Evolutionary conservation across 352 stramenopile genomes (phyloP).

Genomic region (Pythium aquatile): DNA sequence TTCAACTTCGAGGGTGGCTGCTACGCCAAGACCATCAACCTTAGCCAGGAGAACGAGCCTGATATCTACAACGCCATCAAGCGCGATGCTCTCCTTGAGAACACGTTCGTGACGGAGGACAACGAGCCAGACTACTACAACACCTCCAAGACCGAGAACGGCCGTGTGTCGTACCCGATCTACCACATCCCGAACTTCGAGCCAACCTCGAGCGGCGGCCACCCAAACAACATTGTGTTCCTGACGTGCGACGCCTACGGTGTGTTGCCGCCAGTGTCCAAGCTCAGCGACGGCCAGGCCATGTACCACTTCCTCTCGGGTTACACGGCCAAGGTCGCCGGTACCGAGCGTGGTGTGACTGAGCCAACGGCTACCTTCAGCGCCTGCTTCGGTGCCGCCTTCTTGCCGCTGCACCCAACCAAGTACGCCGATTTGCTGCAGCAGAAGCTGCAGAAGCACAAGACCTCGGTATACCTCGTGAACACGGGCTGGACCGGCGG

Average conservation of each 20-base stretch:
- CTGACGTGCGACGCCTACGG: conserved; percentile 96
- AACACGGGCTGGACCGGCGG: conserved; percentile 97
- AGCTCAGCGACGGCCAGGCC: conserved; percentile 88
- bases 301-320: conserved; percentile 92
- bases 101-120: conserved; percentile 42
- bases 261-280: conserved; percentile 93
- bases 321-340: conserved; percentile 60
- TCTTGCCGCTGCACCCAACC: conserved; percentile 54
- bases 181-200: conserved; percentile 59
- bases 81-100: conserved; percentile 51
- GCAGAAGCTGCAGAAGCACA: conserved; percentile 51
- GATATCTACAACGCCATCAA: conserved; percentile 89
- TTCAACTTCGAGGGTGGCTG: conserved; percentile 98
- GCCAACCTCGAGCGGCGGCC: conserved; percentile 36
- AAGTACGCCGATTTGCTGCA: conserved; percentile 54
- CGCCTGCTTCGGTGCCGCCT: conserved; percentile 54
- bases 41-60: conserved; percentile 91
- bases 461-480: conserved; percentile 65
- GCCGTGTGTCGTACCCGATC: conserved; percentile 54
- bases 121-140: conserved; percentile 60
- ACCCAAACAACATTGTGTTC: conserved; percentile 93
- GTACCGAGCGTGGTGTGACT: conserved; percentile 53
- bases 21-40: conserved; percentile 97
- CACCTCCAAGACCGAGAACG: conserved; percentile 55
- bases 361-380: conserved; percentile 54